phyloP scores from a whole-genome alignment of 2,329 filamentous ascomycete species.

The Penicillium griseofulvum region DNA sequence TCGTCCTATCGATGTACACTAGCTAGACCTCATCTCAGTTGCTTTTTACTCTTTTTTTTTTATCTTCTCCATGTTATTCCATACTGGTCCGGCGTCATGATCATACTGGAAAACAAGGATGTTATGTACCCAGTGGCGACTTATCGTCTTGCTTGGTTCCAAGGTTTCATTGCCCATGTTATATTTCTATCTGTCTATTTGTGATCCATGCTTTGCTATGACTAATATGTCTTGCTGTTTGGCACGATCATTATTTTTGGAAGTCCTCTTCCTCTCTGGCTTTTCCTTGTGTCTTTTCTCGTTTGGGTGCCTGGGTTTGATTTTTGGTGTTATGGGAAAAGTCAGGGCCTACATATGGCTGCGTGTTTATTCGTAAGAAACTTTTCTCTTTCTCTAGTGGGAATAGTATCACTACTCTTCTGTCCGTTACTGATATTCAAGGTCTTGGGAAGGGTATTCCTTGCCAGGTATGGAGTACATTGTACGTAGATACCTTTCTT shows the following conservation, averaged over 20 bases:
- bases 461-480: background rate
- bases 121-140: background rate
- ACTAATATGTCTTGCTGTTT: background rate
- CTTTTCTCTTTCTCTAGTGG: slow-evolving; percentile 2
- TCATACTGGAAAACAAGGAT: slow-evolving; percentile 11
- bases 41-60: background rate
- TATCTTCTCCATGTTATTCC: slow-evolving; percentile 8
- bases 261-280: background rate
- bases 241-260: background rate
- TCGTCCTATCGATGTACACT: slow-evolving; percentile 18
- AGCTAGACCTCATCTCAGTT: slow-evolving; percentile 16
- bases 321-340: slow-evolving; percentile 13
- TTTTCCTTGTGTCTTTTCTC: background rate
- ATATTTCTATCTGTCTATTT: background rate
- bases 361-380: slow-evolving; percentile 5
- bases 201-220: slow-evolving; percentile 2
- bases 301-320: background rate
- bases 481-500: background rate
- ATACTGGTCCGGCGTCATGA: slow-evolving; percentile 20
- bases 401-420: slow-evolving; percentile 11
- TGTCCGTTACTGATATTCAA: background rate
- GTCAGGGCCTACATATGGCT: slow-evolving; percentile 8
- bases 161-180: background rate
- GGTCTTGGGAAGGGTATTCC: background rate
- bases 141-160: slow-evolving; percentile 1